A percentile compares a stretch with the other conserved stretches of the same genome.
Conservation (phyloP, 306 rosid species). For the Argentina anserina region DNA sequence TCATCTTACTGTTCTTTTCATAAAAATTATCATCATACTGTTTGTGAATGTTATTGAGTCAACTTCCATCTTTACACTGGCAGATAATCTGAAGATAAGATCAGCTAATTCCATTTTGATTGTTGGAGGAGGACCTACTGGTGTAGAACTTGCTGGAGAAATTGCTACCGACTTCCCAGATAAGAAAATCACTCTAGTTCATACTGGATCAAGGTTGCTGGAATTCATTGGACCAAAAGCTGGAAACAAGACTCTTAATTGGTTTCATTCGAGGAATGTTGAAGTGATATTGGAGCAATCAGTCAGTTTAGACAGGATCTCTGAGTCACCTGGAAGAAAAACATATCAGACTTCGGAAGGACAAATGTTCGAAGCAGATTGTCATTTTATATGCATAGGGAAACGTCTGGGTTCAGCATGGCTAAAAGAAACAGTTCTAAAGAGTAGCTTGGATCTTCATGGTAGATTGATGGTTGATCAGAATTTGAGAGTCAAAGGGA, state of each 20-base stretch:
- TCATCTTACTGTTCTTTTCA: not conserved
- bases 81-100: constrained; percentile 62
- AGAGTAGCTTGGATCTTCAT: constrained; percentile 36
- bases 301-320: constrained; percentile 27
- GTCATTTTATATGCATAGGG: constrained; percentile 59
- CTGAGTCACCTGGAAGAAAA: constrained; percentile 31
- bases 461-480: constrained; percentile 73
- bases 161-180: constrained; percentile 66
- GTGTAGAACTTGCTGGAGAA: constrained; percentile 87
- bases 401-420: constrained; percentile 52
- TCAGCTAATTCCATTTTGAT: constrained; percentile 65
- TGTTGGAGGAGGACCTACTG: constrained; percentile 89
- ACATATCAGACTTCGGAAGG: constrained; percentile 52
- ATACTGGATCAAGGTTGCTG: constrained; percentile 62
- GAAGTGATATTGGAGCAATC: constrained; percentile 53
- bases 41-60: constrained; percentile 6
- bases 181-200: constrained; percentile 60
- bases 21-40: not conserved
- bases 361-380: constrained; percentile 57
- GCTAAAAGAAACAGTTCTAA: constrained; percentile 53
- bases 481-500: constrained; percentile 53
- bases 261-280: constrained; percentile 59
- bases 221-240: constrained; percentile 80
- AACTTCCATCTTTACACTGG: constrained; percentile 22
- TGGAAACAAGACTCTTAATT: constrained; percentile 42